phyloP scores from a whole-genome alignment of 345 rosid genomes.

The Bruguiera parviflora region DNA sequence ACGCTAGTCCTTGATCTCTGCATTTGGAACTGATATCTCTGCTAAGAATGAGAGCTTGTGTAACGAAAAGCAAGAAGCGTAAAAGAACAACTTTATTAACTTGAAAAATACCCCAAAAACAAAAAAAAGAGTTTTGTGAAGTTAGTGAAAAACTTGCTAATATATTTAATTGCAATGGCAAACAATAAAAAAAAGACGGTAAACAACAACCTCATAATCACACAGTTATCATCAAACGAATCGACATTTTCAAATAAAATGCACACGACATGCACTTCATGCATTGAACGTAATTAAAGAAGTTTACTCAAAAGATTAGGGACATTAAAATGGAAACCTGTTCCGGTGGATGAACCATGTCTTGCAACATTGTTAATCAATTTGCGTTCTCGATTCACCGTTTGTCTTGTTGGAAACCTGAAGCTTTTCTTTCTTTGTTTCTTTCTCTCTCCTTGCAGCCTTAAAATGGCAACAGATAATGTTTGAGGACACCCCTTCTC shows the following conservation, averaged over 20 bases:
- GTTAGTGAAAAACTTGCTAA: background rate
- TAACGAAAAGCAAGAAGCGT: no score
- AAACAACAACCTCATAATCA: no score
- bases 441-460: background rate
- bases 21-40: no score
- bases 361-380: constrained; percentile 37
- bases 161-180: background rate
- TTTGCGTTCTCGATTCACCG: background rate
- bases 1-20: background rate
- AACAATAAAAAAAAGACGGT: background rate
- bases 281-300: background rate
- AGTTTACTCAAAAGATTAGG: background rate
- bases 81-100: no score
- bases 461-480: constrained; percentile 11
- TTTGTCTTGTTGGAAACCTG: background rate
- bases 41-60: no score
- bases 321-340: constrained; percentile 37
- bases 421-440: background rate
- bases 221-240: no score
- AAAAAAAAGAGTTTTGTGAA: no score
- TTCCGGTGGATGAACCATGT: constrained; percentile 37
- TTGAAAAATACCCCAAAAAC: no score
- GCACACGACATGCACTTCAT: background rate
- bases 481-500: constrained; percentile 5
- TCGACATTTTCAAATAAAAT: background rate